Base-by-base conservation (phyloP, 768 basidiomycete species). In the Tubosaeta brunneosetosa region DNA sequence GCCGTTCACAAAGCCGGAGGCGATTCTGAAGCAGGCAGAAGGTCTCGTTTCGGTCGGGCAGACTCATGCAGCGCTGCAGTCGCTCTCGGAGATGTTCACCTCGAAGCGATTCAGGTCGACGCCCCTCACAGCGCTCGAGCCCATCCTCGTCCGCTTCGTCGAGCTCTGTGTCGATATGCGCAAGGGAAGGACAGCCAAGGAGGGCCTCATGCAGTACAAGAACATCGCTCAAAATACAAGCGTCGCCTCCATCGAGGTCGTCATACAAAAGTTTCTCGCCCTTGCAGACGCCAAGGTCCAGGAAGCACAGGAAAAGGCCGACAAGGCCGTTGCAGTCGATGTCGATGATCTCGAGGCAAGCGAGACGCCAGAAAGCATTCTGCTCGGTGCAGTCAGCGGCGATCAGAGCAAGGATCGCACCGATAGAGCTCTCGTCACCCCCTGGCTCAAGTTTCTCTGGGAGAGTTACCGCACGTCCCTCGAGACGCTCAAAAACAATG, bases 381-480 rank as follows among this genome's bases (percentile, higher is more conserved):
- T 97, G 13, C 78, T 95, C 17, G 88, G 90, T 45, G 91, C 92
- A 13, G 92, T 98, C 55, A 87, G 88, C 61, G 83, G 81, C 34
- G 92, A 93, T 49, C 90, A 93, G 73, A 94, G 81, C 75, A 89
- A 90, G 74, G 94, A 97, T 71, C 77, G 95, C 61, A 97, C 93
- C 29, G 94, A 98, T 72, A 76, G 95, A 43, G 89, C 93, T 7
- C 80, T 98, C 47, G 93, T 99, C 57, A 97, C 93, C 0, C 95
- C 95, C 0, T 97, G 94, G 86, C 86, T 98, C 66, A 94, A 94
- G 66, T 97, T 97, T 71, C 79, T 94, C n/a, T 98, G 94, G 94
- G 95, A 98, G 77, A 91, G 91, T 61, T 97, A 97, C 67, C 85
- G 95, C 51, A 97, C 92, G 17, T 92, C 89, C 1, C 75, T 99